phyloP scores from a whole-genome alignment of 768 basidiomycete species.

The Aureoboletus auriporus region DNA sequence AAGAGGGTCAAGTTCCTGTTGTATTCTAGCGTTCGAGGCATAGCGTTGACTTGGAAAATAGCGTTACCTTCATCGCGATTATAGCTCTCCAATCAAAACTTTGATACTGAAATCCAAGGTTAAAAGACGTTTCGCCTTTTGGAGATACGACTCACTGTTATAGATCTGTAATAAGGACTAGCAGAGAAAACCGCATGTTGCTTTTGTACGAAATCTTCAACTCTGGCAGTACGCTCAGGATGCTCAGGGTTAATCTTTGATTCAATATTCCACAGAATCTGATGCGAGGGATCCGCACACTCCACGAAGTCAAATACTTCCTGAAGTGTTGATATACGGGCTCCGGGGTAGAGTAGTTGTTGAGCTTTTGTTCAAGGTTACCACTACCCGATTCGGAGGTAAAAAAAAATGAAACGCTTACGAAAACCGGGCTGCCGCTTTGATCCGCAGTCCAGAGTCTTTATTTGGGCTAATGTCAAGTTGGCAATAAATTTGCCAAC shows the following conservation, averaged over 20 bases:
- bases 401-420: slow-evolving; percentile 23
- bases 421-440: slow-evolving; percentile 55
- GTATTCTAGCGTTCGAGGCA: slow-evolving; percentile 1
- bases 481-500: slow-evolving; percentile 76
- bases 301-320: slow-evolving; percentile 75
- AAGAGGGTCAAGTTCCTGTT: slow-evolving; percentile 50
- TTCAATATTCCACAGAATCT: slow-evolving; percentile 73
- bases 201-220: slow-evolving; percentile 56
- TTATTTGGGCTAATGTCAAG: slow-evolving; percentile 73
- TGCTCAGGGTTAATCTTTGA: slow-evolving; percentile 63
- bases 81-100: slow-evolving; percentile 82
- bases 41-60: not conserved
- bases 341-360: slow-evolving; percentile 63
- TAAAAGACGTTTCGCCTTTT: not conserved
- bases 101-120: slow-evolving; percentile 51
- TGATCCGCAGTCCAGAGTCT: slow-evolving; percentile 79
- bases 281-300: slow-evolving; percentile 64
- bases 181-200: slow-evolving; percentile 56
- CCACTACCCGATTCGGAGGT: not conserved
- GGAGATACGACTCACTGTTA: slow-evolving; percentile 46
- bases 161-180: slow-evolving; percentile 58
- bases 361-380: slow-evolving; percentile 38
- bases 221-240: slow-evolving; percentile 47
- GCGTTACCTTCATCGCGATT: slow-evolving; percentile 59
- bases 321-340: slow-evolving; percentile 66